Evolutionary conservation across 1,139 yeast genomes (phyloP), one percentile per base, ranked within the genome.

Genomic region (Candida dubliniensis): DNA sequence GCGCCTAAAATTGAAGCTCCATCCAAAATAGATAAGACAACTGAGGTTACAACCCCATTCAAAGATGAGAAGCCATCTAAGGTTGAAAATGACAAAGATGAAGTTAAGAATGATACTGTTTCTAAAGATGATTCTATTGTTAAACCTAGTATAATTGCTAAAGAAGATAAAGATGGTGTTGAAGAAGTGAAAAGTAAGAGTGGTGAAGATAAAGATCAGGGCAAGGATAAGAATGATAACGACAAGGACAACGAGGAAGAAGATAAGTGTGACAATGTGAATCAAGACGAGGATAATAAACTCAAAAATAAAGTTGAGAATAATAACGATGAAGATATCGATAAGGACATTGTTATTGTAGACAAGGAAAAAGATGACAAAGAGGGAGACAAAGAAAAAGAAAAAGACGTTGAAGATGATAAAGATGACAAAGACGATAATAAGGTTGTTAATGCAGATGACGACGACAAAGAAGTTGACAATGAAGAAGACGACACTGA

Each of bases 91-190:
- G 23, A 5, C n/a, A n/a, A 27, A 27, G 30, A 3, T 10, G 7
- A 27, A 27, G 30, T 4, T 27, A 8, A 10, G 30, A 27, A 27
- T 4, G 30, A 27, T 27, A n/a, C 4, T 10, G 30, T 18, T 18
- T 18, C 23, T 18, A 18, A 18, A 18, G 23, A 4, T 18, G 23
- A 18, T 18, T 18, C 23, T 18, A 18, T 4, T 5, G 23, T 18
- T 18, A 5, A 18, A 4, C 3, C 23, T 18, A 18, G 5, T 3
- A 4, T 27, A 10, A 8, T 27, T 27, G 30, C 34, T 9, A 33
- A 30, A 3, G 40, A 44, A 2, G 46, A 38, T 15, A 23, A 38
- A 12, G 38, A 42, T 7, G 47, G 61, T 34, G 60, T 53, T 25
- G 47, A 49, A 44, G 36, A 40, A 8, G 38, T 35, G 15, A 18